phyloP scores from a whole-genome alignment of 352 stramenopile genomes.

The Phytophthora tubulina region DNA sequence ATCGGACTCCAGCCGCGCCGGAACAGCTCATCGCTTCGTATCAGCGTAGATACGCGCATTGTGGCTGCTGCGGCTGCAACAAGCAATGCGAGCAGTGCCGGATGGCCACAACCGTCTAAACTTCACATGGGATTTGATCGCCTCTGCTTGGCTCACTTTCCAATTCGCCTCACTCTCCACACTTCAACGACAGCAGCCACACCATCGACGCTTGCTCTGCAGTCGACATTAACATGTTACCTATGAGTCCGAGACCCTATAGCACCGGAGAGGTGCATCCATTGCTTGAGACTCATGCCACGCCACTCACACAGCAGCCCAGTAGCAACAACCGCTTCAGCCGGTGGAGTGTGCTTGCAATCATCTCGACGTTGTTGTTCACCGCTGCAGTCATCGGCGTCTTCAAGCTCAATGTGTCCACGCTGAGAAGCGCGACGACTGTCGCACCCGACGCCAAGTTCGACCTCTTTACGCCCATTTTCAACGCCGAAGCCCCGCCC shows the following conservation, averaged over 20 bases:
- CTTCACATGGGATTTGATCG: constrained; percentile 1
- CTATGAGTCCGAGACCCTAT: constrained; percentile 25
- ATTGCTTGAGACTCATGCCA: constrained; percentile 31
- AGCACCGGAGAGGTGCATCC: constrained; percentile 30
- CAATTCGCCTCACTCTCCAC: constrained; percentile 17
- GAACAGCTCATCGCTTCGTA: constrained; percentile 31
- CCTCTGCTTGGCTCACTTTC: constrained; percentile 22
- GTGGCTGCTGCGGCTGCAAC: constrained; percentile 32
- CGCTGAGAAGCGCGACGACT: constrained; percentile 26
- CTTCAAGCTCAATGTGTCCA: constrained; percentile 26
- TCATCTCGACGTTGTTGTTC: constrained; percentile 29
- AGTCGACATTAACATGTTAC: constrained; percentile 25
- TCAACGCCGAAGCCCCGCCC: constrained; percentile 39
- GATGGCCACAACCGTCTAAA: constrained; percentile 10
- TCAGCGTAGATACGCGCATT: constrained; percentile 31
- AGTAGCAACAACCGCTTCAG: constrained; percentile 4
- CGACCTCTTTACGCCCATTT: constrained; percentile 45
- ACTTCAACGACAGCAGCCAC: constrained; percentile 4
- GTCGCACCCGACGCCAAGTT: constrained; percentile 36
- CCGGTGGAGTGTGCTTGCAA: constrained; percentile 32
- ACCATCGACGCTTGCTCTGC: background rate
- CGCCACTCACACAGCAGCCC: constrained; percentile 14
- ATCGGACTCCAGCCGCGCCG: constrained; percentile 17
- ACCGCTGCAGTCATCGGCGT: constrained; percentile 28
- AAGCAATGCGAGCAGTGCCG: constrained; percentile 1